Evolutionary conservation across 208 protist genomes (phyloP).

Genomic region (Crithidia fasciculata): DNA sequence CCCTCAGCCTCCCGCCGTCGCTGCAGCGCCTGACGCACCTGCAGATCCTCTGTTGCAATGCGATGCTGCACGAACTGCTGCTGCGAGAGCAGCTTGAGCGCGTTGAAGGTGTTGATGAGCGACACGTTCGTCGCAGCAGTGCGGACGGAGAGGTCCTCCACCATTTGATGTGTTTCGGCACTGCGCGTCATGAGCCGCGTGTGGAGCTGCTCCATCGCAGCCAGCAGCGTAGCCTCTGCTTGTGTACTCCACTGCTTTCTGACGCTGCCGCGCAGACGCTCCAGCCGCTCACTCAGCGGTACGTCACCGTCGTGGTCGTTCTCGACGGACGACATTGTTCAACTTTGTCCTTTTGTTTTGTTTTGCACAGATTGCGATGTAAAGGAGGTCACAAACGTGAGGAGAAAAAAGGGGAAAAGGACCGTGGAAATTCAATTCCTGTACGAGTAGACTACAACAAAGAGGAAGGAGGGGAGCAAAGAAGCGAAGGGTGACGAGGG

Average conservation of each 20-base stretch:
- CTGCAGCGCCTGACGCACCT: slow-evolving; percentile 13
- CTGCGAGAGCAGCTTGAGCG: slow-evolving; percentile 66
- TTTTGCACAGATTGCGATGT: not conserved
- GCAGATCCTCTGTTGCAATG: slow-evolving; percentile 52
- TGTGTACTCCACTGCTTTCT: slow-evolving; percentile 46
- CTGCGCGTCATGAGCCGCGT: slow-evolving; percentile 32
- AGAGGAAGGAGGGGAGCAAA: not conserved
- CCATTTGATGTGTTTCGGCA: slow-evolving; percentile 20
- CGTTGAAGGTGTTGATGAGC: slow-evolving; percentile 65
- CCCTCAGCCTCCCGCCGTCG: slow-evolving; percentile 17
- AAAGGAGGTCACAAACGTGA: not conserved
- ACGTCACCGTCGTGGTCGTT: slow-evolving; percentile 10
- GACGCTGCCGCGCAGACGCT: slow-evolving; percentile 33
- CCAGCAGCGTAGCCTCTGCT: slow-evolving; percentile 54
- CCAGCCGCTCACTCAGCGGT: slow-evolving; percentile 21
- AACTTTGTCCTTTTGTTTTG: not conserved
- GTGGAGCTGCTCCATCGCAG: slow-evolving; percentile 49
- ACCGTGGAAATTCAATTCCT: too few relatives aligned
- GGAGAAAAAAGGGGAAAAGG: slow-evolving; percentile 1
- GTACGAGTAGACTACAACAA: not conserved
- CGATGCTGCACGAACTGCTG: slow-evolving; percentile 82
- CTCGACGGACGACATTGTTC: slow-evolving; percentile 11
- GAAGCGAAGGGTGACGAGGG: too few relatives aligned
- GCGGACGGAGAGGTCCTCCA: slow-evolving; percentile 46
- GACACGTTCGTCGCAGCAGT: slow-evolving; percentile 31